Evolutionary conservation across 2,329 filamentous ascomycete species (phyloP), one percentile per base, ranked within the genome.

Genomic region (Botrytis pseudocinerea): DNA sequence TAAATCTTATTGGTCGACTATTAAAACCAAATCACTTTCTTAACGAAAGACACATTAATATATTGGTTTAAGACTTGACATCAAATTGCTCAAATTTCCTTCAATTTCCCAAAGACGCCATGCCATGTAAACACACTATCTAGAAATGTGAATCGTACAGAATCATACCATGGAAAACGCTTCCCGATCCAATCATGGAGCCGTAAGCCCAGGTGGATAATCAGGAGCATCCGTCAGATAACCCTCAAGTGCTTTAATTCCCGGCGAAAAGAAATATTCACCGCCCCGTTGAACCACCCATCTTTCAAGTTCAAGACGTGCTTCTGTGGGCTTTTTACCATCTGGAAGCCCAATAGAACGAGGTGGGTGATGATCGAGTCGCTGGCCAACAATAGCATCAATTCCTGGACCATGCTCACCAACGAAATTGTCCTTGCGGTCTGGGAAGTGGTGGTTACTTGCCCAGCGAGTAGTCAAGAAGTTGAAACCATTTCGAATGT

Each of bases 181-280:
- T 14, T 42, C 48, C 35, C 9, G 4, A 7, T 42, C 18, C 2
- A 18, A 1, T 69, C 65, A 42, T 9, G 48, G 35, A 10, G 9
- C 65, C 22, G 38, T 10, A 32, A 69, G 25, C 12, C 18, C 48
- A 44, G 35, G 65, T 14, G 65, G 65, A 32, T 69, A 69, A 69
- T 69, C 48, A 32, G 65, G 20, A 20, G 25, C n/a, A 44, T 57
- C 18, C 2, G 65, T 57, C 48, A 68, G 32, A 68, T 68, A 68
- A 16, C 48, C 74, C 69, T 76, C 75, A 59, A 82, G 74, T 1
- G 79, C 77, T 32, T 78, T 70, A 60, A 85, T 81, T 2, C 82
- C 84, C 10, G 84, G 84, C 38, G 82, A 80, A 76, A 85, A 85
- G 79, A 85, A 85, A 71, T 85, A 85, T 73, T 85, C 84, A 7